A percentile compares a stretch with the other conserved stretches of the same genome.
These are phyloP conservation scores for Mentha longifolia DNA, from an alignment of 257 asterid species.

Conservation along the genomic window DNA sequence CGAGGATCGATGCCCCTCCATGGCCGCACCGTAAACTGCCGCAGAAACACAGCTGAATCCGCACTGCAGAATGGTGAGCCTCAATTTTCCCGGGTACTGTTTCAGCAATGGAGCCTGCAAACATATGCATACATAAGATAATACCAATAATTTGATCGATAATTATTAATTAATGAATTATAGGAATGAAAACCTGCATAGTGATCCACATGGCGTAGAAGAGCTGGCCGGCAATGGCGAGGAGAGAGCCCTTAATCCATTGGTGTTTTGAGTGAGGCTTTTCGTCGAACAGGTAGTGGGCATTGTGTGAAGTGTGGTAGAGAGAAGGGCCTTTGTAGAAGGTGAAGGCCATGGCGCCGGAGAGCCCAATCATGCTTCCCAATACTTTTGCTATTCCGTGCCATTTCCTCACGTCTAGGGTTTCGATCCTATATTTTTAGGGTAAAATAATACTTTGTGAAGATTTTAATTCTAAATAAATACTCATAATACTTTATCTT, in stretches of 20 bases:
- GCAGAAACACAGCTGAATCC: conserved; percentile 51
- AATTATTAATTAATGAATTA: too few relatives aligned
- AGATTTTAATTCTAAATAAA: too few relatives aligned
- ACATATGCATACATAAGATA: too few relatives aligned
- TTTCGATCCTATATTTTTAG: conserved; percentile 48
- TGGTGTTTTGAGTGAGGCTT: conserved; percentile 31
- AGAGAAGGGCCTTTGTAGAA: conserved; percentile 64
- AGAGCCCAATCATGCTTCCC: conserved; percentile 50
- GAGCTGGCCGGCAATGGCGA: conserved; percentile 51
- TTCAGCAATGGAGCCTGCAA: conserved; percentile 42
- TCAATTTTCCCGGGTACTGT: conserved; percentile 56
- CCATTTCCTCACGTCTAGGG: conserved; percentile 39
- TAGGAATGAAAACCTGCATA: too few relatives aligned
- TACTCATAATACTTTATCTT: too few relatives aligned
- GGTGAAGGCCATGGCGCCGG: conserved; percentile 61
- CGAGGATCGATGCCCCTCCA: conserved; percentile 44
- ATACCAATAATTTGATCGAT: too few relatives aligned
- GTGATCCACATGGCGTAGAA: conserved; percentile 62
- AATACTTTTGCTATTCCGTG: conserved; percentile 61
- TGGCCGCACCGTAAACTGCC: conserved; percentile 43
- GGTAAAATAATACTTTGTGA: too few relatives aligned
- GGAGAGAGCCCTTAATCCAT: conserved; percentile 66
- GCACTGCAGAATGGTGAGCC: conserved; percentile 57
- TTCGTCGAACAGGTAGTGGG: background rate
- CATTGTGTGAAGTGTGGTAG: conserved; percentile 6